Conservation (phyloP, 495 filamentous ascomycete species). For the Clavariopsis aquatica region DNA sequence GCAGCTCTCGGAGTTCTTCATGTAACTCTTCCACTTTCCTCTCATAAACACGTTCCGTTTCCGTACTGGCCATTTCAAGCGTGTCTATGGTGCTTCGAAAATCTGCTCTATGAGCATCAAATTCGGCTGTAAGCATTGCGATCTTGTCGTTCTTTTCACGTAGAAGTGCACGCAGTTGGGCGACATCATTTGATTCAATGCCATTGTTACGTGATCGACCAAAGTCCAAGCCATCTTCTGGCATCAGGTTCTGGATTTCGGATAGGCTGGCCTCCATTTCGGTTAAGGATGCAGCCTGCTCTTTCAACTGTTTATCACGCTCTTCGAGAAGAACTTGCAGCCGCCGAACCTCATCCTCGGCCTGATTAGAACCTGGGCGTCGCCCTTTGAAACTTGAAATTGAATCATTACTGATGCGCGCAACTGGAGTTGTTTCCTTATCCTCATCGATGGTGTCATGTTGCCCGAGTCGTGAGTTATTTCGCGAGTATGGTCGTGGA, state of each 20-base stretch:
- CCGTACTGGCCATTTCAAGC: conserved; percentile 90
- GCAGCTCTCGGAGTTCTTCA: conserved; percentile 77
- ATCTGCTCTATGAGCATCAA: conserved; percentile 92
- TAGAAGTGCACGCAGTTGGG: conserved; percentile 75
- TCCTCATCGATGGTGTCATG: conserved; percentile 45
- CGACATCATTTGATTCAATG: conserved; percentile 74
- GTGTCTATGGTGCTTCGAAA: conserved; percentile 97
- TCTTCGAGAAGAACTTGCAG: conserved; percentile 74
- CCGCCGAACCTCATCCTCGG: conserved; percentile 66
- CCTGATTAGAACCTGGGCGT: conserved; percentile 53
- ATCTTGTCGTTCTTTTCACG: conserved; percentile 98
- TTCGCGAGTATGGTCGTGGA: conserved; percentile 46
- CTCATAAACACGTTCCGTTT: conserved; percentile 98
- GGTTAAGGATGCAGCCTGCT: conserved; percentile 74
- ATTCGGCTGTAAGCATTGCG: conserved; percentile 84
- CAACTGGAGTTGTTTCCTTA: conserved; percentile 56
- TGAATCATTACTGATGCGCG: conserved; percentile 52
- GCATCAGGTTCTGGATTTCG: conserved; percentile 71
- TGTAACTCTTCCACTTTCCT: conserved; percentile 87
- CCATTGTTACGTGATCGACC: conserved; percentile 43
- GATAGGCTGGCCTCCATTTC: conserved; percentile 82
- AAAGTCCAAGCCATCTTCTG: conserved; percentile 30
- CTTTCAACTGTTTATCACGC: conserved; percentile 80
- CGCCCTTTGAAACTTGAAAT: conserved; percentile 50
- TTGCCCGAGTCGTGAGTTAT: conserved; percentile 44